These are phyloP conservation scores for Umbelopsis sp. DNA, from an alignment of 192 early-diverging fungal species.

Conservation along the genomic window DNA sequence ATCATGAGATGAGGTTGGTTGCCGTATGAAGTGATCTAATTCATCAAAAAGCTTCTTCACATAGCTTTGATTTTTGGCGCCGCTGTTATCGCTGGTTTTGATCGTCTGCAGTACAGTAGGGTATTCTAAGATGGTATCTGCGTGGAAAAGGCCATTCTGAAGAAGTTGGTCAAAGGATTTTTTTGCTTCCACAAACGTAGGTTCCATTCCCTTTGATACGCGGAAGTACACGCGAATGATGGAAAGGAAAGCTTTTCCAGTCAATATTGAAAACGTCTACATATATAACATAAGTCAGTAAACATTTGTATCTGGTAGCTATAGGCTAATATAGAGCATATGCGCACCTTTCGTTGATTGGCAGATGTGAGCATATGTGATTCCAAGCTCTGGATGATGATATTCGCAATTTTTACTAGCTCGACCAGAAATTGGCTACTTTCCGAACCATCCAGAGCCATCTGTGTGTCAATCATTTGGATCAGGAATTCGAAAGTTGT, in stretches of 20 bases:
- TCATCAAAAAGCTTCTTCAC: slow-evolving; percentile 32
- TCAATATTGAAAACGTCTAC: not conserved
- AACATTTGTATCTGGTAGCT: not conserved
- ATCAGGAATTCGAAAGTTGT: slow-evolving; percentile 1
- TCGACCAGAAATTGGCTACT: not conserved
- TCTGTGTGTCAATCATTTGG: not conserved
- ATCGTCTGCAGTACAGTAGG: slow-evolving; percentile 21
- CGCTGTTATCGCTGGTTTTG: not conserved
- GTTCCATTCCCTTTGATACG: not conserved
- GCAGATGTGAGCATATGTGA: slow-evolving; percentile 15
- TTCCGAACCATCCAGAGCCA: not conserved
- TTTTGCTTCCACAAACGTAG: not conserved
- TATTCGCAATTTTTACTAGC: not conserved
- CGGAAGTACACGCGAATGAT: not conserved
- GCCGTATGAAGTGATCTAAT: not conserved
- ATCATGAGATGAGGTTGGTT: not conserved
- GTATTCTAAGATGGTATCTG: slow-evolving; percentile 33
- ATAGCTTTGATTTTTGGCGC: slow-evolving; percentile 15
- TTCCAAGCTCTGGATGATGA: not conserved
- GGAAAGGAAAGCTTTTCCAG: not conserved
- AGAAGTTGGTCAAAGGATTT: not conserved
- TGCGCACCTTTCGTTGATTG: slow-evolving; percentile 2
- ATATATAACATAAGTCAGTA: not conserved
- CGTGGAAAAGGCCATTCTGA: slow-evolving; percentile 23
- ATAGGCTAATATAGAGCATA: not conserved